Evolutionary conservation across 148 eudicot genomes (phyloP), one percentile per base, ranked within the genome.

Genomic region (Cornus kousa): DNA sequence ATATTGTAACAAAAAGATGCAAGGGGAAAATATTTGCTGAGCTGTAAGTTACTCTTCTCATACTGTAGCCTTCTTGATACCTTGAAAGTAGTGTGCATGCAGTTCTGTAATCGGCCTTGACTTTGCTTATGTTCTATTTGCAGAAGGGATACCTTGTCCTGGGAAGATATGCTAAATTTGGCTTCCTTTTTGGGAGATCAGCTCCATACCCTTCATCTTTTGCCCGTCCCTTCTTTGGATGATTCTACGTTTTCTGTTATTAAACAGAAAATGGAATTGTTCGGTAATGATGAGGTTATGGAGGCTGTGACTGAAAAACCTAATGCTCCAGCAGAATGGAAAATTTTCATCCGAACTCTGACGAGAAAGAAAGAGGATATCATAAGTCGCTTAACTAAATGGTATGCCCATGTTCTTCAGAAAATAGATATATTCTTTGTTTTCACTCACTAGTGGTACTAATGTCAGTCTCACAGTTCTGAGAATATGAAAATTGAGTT

Each of bases 111-210:
- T 35, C 5, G 16, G 32, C 37, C 32, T 66, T 84, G 75, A 80
- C 76, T 59, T 48, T 72, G 23, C 55, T 62, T 68, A 24, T 67
- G n/a, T 62, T 40, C 71, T 77, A 80, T 65, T 84, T 89, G 87
- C 94, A 95, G 99, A 82, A 86, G 93, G 77, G 90, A 91, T 81
- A 81, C 82, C 39, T 77, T 95, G 55, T 90, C 92, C 57, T 84
- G 80, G 88, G 88, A 90, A 77, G 97, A 90, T 59, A 71, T 84
- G 69, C 82, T 89, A 66, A 86, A 86, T 85, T 85, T 95, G 78
- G 97, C 99, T 85, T 95, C 95, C n/a, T 95, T 95, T 83, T 66
- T 95, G 82, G 97, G 99, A 35, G 87, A 95, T 85, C 92, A 93
- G 82, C 81, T 95, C 71, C 91, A 74, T 65, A 85, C 88, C 86